Evolutionary conservation across 2,329 filamentous ascomycete genomes (phyloP).

Genomic region (Phyllosticta citribraziliensis): DNA sequence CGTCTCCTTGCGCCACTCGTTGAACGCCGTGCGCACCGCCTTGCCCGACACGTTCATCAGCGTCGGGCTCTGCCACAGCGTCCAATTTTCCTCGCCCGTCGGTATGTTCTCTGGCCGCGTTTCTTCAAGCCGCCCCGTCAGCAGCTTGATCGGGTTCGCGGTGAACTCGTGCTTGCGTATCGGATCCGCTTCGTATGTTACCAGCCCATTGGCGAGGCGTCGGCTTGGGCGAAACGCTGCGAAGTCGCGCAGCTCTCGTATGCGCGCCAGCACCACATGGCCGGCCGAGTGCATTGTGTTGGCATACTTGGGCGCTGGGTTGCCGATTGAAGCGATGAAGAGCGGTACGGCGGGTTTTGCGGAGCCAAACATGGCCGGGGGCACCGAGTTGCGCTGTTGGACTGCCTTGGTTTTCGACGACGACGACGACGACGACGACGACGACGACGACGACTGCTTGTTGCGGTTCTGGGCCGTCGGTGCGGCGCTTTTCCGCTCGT

Average conservation of each 20-base stretch:
- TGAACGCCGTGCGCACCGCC: constrained; percentile 27
- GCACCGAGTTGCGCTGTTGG: neutral
- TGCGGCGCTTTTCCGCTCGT: neutral
- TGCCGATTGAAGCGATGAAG: constrained; percentile 80
- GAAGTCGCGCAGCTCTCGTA: constrained; percentile 28
- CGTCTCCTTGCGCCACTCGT: constrained; percentile 3
- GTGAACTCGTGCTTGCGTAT: neutral
- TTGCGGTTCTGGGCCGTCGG: neutral
- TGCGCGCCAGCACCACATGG: constrained; percentile 60
- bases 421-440: no score
- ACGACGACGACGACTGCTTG: neutral
- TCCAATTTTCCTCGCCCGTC: constrained; percentile 34
- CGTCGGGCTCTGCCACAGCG: constrained; percentile 63
- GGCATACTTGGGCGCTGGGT: constrained; percentile 57
- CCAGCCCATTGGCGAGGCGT: constrained; percentile 20
- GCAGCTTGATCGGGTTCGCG: neutral
- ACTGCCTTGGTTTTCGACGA: neutral
- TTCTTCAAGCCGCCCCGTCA: neutral
- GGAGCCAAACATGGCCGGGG: neutral
- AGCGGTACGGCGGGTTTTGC: constrained; percentile 33
- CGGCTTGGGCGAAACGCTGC: constrained; percentile 22
- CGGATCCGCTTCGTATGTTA: constrained; percentile 12
- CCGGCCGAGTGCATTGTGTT: constrained; percentile 81
- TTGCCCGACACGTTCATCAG: constrained; percentile 80
- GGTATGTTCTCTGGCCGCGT: neutral